Evolutionary conservation across 257 asterid species (phyloP).

Genomic region (Solanum lignicaule): DNA sequence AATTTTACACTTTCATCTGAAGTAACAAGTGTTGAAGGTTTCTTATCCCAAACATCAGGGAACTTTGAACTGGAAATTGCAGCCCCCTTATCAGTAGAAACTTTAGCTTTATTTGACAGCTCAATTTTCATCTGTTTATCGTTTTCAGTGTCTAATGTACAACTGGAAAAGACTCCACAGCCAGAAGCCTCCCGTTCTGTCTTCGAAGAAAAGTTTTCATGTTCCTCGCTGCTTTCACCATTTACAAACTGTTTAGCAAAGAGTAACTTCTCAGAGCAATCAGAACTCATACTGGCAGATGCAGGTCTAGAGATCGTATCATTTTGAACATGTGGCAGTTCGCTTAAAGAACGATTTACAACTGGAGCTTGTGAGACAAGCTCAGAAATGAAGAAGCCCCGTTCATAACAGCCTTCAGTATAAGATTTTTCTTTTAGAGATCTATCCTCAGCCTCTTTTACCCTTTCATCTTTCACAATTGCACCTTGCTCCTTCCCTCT

Average conservation of each 20-base stretch:
- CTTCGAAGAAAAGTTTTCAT: conserved; percentile 38
- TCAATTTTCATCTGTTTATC: conserved; percentile 34
- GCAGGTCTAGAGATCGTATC: conserved; percentile 52
- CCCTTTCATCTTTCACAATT: conserved; percentile 29
- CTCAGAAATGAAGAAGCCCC: conserved; percentile 65
- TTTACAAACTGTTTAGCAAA: conserved; percentile 38
- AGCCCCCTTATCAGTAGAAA: conserved; percentile 32
- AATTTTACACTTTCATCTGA: conserved; percentile 61
- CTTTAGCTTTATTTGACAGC: conserved; percentile 35
- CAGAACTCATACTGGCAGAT: conserved; percentile 58
- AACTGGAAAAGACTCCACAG: conserved; percentile 31
- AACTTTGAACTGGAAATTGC: conserved; percentile 17
- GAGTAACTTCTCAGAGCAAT: conserved; percentile 51
- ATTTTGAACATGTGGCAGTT: conserved; percentile 31
- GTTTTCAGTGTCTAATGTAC: conserved; percentile 38
- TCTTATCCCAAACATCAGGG: conserved; percentile 32
- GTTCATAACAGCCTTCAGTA: conserved; percentile 23
- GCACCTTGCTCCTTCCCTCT: conserved; percentile 32
- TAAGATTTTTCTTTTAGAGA: conserved; percentile 27
- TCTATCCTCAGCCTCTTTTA: conserved; percentile 30
- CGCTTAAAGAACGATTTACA: conserved; percentile 21
- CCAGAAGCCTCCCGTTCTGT: conserved; percentile 46
- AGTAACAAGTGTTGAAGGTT: conserved; percentile 47
- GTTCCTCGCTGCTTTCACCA: conserved; percentile 54
- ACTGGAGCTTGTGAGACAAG: conserved; percentile 50